These are phyloP conservation scores for Rhodotorula graminis DNA, from an alignment of 768 basidiomycete species.

Conservation along the genomic window DNA sequence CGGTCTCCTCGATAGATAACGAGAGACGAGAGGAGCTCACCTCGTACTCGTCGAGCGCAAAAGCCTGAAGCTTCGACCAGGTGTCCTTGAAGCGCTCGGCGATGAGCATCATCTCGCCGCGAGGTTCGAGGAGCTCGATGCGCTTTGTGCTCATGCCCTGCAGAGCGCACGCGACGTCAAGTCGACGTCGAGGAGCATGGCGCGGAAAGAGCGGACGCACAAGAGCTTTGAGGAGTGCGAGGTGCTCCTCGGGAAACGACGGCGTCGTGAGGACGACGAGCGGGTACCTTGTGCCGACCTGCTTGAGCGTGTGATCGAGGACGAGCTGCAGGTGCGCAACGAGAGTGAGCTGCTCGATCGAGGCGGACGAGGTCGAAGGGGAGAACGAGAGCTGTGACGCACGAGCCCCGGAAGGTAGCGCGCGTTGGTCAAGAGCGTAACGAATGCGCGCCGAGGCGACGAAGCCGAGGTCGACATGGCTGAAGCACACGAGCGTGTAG, in stretches of 20 bases:
- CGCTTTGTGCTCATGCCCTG: slow-evolving; percentile 48
- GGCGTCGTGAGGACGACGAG: slow-evolving; percentile 72
- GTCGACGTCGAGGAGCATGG: background rate
- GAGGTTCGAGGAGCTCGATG: slow-evolving; percentile 26
- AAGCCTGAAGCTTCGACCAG: slow-evolving; percentile 51
- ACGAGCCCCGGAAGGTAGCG: slow-evolving; percentile 56
- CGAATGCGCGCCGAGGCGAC: slow-evolving; percentile 50
- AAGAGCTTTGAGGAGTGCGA: slow-evolving; percentile 54
- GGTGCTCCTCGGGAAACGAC: slow-evolving; percentile 54
- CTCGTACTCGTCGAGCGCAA: slow-evolving; percentile 48
- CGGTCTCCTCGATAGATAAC: too few relatives aligned
- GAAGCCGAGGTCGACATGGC: background rate
- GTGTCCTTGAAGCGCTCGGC: slow-evolving; percentile 57
- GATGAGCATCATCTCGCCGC: slow-evolving; percentile 28
- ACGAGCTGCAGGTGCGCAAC: slow-evolving; percentile 54
- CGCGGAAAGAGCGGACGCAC: background rate
- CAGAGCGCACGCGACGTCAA: too few relatives aligned
- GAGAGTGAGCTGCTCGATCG: background rate
- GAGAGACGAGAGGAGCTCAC: slow-evolving; percentile 29
- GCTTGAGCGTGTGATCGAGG: slow-evolving; percentile 57
- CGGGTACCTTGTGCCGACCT: slow-evolving; percentile 62
- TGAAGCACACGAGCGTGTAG: background rate
- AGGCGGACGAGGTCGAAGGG: background rate
- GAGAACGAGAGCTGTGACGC: background rate
- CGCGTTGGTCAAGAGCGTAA: slow-evolving; percentile 68